A percentile compares a stretch with the other conserved stretches of the same genome.
Conservation (phyloP, 2,329 filamentous ascomycete species). For the Colletotrichum costaricense region DNA sequence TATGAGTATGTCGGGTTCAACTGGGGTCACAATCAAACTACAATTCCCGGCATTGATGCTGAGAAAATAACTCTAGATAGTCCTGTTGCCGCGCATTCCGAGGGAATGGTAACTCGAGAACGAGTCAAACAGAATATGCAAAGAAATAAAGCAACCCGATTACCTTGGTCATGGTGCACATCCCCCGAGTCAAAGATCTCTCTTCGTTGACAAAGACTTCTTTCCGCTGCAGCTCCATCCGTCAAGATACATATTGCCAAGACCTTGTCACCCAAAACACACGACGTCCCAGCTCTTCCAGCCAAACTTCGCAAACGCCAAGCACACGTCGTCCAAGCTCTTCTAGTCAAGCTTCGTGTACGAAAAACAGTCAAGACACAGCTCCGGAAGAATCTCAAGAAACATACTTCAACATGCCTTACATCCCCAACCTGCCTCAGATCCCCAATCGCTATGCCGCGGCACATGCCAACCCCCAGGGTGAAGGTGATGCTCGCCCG, state of each 20-base stretch:
- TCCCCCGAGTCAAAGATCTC: neutral
- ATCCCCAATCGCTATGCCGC: constrained; percentile 17
- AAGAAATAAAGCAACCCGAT: neutral
- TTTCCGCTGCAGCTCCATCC: neutral
- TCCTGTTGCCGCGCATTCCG: neutral
- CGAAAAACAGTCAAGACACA: neutral
- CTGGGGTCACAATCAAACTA: no score
- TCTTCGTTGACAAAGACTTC: neutral
- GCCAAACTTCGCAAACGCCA: no score
- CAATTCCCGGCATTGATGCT: neutral
- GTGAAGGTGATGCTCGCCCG: constrained; percentile 50
- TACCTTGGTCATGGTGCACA: neutral
- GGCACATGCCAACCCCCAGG: constrained; percentile 34
- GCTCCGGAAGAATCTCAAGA: neutral
- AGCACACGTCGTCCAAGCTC: no score
- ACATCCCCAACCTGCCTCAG: constrained; percentile 1
- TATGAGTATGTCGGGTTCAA: neutral
- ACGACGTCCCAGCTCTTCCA: neutral
- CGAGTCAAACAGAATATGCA: neutral
- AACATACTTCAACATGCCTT: neutral
- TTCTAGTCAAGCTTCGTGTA: neutral
- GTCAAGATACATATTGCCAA: neutral
- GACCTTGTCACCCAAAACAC: no score
- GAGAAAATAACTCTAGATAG: neutral
- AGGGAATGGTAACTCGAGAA: neutral